Conservation (phyloP, 2,329 filamentous ascomycete genomes). For the Aspergillus ruber region DNA sequence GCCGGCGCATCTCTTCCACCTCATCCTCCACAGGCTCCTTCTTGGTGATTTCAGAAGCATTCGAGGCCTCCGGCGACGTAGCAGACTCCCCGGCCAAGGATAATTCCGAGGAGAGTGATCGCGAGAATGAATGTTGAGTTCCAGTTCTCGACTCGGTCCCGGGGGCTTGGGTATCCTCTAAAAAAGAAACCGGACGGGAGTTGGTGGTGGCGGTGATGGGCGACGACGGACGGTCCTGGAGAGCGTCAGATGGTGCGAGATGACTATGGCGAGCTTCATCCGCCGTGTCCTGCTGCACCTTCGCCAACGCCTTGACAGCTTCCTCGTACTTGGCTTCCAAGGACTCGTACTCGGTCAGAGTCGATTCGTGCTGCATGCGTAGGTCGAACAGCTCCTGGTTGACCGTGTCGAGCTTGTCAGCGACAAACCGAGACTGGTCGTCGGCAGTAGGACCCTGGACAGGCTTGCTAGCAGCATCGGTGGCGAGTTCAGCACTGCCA, state of each 20-base stretch:
- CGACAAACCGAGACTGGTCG: conserved; percentile 76
- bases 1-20: conserved; percentile 61
- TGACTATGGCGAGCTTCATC: conserved; percentile 64
- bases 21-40: conserved; percentile 41
- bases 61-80: conserved; percentile 57
- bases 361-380: conserved; percentile 81
- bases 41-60: conserved; percentile 37
- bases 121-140: conserved; percentile 69
- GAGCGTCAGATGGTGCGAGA: conserved; percentile 30
- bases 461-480: conserved; percentile 16
- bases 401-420: conserved; percentile 85
- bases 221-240: conserved; percentile 36
- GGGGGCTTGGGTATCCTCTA: conserved; percentile 68
- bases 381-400: conserved; percentile 88
- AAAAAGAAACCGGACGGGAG: conserved; percentile 69
- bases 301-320: conserved; percentile 70
- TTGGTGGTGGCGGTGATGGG: conserved; percentile 22
- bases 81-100: conserved; percentile 78
- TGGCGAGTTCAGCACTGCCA: conserved; percentile 32
- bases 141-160: conserved; percentile 56
- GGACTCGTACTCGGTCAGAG: conserved; percentile 70
- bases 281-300: conserved; percentile 70
- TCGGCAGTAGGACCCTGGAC: conserved; percentile 58
- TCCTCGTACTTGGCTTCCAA: conserved; percentile 88
- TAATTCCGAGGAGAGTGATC: conserved; percentile 88